phyloP scores from a whole-genome alignment of 768 basidiomycete genomes.

The Suillus alpinus region DNA sequence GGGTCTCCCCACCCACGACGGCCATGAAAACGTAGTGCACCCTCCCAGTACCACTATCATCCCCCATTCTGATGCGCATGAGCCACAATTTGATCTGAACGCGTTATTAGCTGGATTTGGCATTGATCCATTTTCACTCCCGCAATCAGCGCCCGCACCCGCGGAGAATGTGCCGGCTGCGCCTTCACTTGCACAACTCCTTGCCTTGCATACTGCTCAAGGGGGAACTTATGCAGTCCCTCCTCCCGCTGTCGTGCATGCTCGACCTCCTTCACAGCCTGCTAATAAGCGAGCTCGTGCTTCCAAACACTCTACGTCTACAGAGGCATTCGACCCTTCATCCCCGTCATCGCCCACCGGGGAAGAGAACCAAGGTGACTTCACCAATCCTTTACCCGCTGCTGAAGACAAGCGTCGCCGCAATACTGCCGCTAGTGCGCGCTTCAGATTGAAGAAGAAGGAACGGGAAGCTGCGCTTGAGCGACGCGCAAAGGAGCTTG shows the following conservation, averaged over 20 bases:
- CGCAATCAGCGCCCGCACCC: slow-evolving; percentile 20
- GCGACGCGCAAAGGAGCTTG: slow-evolving; percentile 79
- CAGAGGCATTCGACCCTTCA: slow-evolving; percentile 10
- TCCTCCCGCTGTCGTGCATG: slow-evolving; percentile 13
- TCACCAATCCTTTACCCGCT: slow-evolving; percentile 38
- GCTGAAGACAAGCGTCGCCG: slow-evolving; percentile 90
- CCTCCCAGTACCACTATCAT: slow-evolving; percentile 38
- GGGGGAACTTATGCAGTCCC: slow-evolving; percentile 19
- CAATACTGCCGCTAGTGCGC: slow-evolving; percentile 90
- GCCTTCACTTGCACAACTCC: slow-evolving; percentile 68
- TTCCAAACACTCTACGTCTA: slow-evolving; percentile 46
- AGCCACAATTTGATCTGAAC: slow-evolving; percentile 44
- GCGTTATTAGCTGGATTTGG: slow-evolving; percentile 35
- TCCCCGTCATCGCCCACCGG: slow-evolving; percentile 29
- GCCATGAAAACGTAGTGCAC: slow-evolving; percentile 58
- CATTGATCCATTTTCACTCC: slow-evolving; percentile 42
- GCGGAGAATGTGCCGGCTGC: slow-evolving; percentile 28
- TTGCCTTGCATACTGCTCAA: slow-evolving; percentile 55
- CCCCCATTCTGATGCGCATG: slow-evolving; percentile 34
- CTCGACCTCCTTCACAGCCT: slow-evolving; percentile 24
- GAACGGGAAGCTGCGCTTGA: slow-evolving; percentile 90
- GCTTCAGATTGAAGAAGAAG: slow-evolving; percentile 95
- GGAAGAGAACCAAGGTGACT: slow-evolving; percentile 21
- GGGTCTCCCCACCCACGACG: slow-evolving; percentile 44
- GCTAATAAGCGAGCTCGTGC: slow-evolving; percentile 56